These are phyloP conservation scores for Trametes cubensis DNA, from an alignment of 768 basidiomycete species.

Conservation along the genomic window DNA sequence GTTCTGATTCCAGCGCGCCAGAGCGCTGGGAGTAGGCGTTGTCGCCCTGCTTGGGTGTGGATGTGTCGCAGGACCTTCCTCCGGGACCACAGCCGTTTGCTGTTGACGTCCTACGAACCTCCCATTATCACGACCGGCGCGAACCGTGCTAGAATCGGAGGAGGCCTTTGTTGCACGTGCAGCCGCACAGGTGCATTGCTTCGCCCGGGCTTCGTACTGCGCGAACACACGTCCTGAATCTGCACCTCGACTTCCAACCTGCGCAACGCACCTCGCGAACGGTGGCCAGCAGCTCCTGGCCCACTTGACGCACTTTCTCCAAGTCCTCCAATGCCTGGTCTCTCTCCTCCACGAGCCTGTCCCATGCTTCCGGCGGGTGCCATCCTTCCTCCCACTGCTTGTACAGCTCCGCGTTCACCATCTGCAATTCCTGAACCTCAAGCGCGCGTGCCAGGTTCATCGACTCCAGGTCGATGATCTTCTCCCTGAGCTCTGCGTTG, in stretches of 20 bases:
- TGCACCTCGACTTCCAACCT: background rate
- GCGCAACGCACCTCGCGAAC: conserved; percentile 37
- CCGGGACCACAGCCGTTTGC: too few relatives aligned
- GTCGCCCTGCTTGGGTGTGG: too few relatives aligned
- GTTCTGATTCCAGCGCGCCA: too few relatives aligned
- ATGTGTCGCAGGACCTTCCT: too few relatives aligned
- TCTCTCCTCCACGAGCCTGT: conserved; percentile 35
- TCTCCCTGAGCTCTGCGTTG: conserved; percentile 29
- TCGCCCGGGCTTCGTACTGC: too few relatives aligned
- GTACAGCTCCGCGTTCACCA: conserved; percentile 41
- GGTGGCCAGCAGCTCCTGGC: conserved; percentile 47
- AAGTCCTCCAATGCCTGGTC: conserved; percentile 30
- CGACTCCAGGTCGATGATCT: conserved; percentile 44
- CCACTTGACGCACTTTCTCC: conserved; percentile 42
- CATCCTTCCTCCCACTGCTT: conserved; percentile 29
- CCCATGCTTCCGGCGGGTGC: conserved; percentile 32
- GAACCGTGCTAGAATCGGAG: too few relatives aligned
- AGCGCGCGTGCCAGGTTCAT: conserved; percentile 32
- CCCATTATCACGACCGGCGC: too few relatives aligned
- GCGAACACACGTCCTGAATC: too few relatives aligned
- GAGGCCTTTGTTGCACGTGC: too few relatives aligned
- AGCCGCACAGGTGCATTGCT: too few relatives aligned
- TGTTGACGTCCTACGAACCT: too few relatives aligned
- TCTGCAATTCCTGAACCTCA: conserved; percentile 33
- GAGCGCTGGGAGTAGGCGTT: too few relatives aligned